Evolutionary conservation across 1,139 yeast species (phyloP), one percentile per base, ranked within the genome.

Genomic region (Wickerhamiella pararugosa): DNA sequence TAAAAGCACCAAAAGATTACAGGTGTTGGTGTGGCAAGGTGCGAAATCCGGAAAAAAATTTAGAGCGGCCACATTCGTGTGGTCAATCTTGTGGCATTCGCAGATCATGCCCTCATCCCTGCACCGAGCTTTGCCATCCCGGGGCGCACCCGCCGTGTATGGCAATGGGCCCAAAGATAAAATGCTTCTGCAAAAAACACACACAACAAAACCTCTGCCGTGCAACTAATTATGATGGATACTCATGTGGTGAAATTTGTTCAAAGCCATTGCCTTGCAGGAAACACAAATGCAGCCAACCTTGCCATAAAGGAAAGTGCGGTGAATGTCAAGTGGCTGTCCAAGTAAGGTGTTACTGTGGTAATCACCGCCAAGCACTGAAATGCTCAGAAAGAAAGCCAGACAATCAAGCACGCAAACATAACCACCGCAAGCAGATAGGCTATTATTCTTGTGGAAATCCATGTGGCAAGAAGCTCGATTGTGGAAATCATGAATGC

Each of bases 1-100:
- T 31, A n/a, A 38, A 33, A 11, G 29, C 39, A 3, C 41, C 42
- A 3, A 32, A 45, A 32, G 37, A 36, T 5, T 48, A 48, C 31
- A 42, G 44, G 5, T 50, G 53, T 38, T 51, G 53, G 53, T 51
- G 53, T 32, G 45, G 49, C 9, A 50, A 51, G 29, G 42, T 34
- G n/a, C 27, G 32, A 7, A 36, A 44, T 26, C 46, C 47, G 3
- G 44, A 36, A 4, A 10, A 7, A 9, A 28, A 36, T 9, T 21
- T 29, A 5, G 36, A 27, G 5, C 28, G 45, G 1, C 54, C 54
- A 1, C 54, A 51, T 29, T 47, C 51, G 31, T 51, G 54, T 36
- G 54, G 54, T 3, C 53, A 51, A 26, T 43, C 51, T 3, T 51
- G 54, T 36, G 49, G 53, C 4, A 46, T 50, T 11, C 40, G 40